A percentile compares a stretch with the other conserved stretches of the same genome.
These are phyloP conservation scores for Cicer chorassanicum DNA, from an alignment of 306 rosid species.

Conservation along the genomic window DNA sequence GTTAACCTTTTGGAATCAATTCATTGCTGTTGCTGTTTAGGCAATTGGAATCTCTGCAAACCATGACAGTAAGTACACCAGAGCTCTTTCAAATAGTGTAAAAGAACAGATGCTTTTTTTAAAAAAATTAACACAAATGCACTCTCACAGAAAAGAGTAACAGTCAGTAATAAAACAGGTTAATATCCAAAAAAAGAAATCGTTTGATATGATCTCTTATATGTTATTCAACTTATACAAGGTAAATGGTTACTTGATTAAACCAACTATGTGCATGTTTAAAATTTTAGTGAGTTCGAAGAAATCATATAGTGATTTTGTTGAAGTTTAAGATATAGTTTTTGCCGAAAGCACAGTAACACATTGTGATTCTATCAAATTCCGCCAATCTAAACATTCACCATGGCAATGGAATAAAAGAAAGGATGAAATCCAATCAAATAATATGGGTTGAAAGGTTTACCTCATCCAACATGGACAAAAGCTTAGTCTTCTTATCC, in stretches of 20 bases:
- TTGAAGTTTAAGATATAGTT: too few species aligned
- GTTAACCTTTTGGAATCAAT: not conserved
- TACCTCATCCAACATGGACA: constrained; percentile 90
- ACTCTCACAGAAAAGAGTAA: not conserved
- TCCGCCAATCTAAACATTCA: too few species aligned
- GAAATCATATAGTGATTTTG: too few species aligned
- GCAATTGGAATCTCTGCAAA: constrained; percentile 5
- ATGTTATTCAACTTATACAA: too few species aligned
- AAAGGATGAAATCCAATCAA: not conserved
- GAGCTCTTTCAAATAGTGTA: constrained; percentile 9
- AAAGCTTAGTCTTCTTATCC: constrained; percentile 73
- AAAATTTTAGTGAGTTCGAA: too few species aligned
- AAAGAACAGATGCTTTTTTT: not conserved
- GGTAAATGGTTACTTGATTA: too few species aligned
- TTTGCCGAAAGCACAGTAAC: too few species aligned
- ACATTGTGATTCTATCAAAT: too few species aligned
- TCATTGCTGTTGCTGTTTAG: not conserved
- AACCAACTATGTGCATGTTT: too few species aligned
- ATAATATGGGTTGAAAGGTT: not conserved
- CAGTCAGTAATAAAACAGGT: not conserved
- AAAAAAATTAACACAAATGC: not conserved
- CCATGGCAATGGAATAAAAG: not conserved
- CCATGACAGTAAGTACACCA: not conserved
- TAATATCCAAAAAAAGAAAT: not conserved
- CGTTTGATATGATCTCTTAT: too few species aligned